Evolutionary conservation across 192 early-diverging fungal genomes (phyloP).

Genomic region (Haplosporangium gracile): DNA sequence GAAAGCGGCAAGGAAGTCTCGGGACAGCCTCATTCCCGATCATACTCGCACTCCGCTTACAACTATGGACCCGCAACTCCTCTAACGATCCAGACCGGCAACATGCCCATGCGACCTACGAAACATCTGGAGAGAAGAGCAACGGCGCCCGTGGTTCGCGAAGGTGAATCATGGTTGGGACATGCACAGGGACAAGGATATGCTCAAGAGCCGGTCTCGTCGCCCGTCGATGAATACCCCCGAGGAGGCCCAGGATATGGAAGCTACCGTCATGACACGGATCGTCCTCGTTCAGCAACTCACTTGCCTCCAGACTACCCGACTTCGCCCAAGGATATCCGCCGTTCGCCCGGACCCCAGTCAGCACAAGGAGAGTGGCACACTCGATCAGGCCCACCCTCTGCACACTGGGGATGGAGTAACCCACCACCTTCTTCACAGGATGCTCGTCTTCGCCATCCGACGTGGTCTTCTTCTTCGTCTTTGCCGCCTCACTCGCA

Average conservation of each 20-base stretch:
- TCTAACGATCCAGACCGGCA: neutral
- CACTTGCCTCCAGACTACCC: conserved; percentile 26
- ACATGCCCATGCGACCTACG: conserved; percentile 5
- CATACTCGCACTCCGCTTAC: conserved; percentile 40
- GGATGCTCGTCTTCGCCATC: conserved; percentile 29
- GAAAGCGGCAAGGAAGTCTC: neutral
- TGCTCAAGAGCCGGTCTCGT: neutral
- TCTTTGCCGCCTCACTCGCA: conserved; percentile 11
- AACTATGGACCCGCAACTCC: conserved; percentile 9
- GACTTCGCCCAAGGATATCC: conserved; percentile 16
- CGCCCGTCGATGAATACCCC: conserved; percentile 6
- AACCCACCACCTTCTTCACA: neutral
- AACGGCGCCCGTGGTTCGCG: neutral
- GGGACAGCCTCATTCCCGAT: conserved; percentile 23
- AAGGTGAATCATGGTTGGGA: neutral
- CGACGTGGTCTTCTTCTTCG: conserved; percentile 31
- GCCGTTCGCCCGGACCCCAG: conserved; percentile 15
- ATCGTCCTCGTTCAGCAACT: conserved; percentile 11
- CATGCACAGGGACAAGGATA: conserved; percentile 1
- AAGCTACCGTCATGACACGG: neutral
- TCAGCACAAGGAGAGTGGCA: conserved; percentile 26
- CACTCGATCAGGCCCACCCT: conserved; percentile 3
- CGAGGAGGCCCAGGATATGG: neutral
- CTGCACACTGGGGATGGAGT: conserved; percentile 25
- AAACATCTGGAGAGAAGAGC: conserved; percentile 10